A percentile compares a stretch with the other conserved stretches of the same genome.
Conservation (phyloP, 2,329 filamentous ascomycete genomes). For the Dryadomyces quercivorus region DNA sequence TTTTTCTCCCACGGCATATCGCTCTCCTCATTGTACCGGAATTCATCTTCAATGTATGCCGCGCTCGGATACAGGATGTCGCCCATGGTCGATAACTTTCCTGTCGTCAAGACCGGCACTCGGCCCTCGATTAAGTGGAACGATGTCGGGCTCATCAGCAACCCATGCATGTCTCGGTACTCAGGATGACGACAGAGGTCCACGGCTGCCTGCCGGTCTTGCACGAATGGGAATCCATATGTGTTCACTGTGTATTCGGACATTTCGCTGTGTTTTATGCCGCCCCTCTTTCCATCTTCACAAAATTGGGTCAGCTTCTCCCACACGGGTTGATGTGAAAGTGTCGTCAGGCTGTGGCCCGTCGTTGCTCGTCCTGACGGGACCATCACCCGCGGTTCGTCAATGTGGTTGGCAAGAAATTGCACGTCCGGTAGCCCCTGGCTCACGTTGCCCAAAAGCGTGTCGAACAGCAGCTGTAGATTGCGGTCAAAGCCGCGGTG, state of each 20-base stretch:
- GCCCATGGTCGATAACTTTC: constrained; percentile 31
- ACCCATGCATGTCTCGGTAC: constrained; percentile 29
- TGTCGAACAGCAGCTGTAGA: constrained; percentile 1
- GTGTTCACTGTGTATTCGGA: constrained; percentile 7
- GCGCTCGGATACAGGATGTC: constrained; percentile 41
- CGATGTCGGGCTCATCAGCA: constrained; percentile 30
- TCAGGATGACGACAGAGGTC: constrained; percentile 34
- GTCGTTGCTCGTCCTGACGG: neutral
- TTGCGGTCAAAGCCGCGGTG: constrained; percentile 16
- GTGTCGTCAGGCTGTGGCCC: neutral
- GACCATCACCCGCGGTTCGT: constrained; percentile 32
- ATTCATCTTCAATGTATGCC: constrained; percentile 12
- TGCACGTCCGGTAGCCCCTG: constrained; percentile 20
- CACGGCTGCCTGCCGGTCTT: constrained; percentile 15
- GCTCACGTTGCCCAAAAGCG: constrained; percentile 9
- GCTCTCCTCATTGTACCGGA: neutral
- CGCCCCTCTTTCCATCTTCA: neutral
- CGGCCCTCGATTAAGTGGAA: constrained; percentile 25
- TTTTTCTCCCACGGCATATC: constrained; percentile 39
- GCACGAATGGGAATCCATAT: constrained; percentile 24
- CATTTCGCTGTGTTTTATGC: neutral
- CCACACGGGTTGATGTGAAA: constrained; percentile 16
- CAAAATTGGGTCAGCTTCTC: constrained; percentile 20
- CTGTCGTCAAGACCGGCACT: constrained; percentile 34
- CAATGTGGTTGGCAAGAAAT: constrained; percentile 35